Conservation (phyloP, 192 early-diverging fungal genomes). For the Coemansia sp. region DNA sequence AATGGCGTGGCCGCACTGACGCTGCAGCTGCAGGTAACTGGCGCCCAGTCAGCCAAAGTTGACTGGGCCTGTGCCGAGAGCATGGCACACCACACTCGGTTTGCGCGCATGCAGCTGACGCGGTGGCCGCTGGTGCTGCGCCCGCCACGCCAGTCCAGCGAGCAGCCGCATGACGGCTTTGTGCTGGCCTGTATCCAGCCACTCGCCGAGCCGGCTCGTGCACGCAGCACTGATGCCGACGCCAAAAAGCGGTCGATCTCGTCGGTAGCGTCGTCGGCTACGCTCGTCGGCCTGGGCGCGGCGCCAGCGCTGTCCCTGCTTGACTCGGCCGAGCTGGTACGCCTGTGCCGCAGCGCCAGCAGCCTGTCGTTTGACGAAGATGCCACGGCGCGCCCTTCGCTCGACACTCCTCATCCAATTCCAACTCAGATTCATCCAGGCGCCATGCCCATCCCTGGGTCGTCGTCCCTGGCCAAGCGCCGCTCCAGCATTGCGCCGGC, state of each 20-base stretch:
- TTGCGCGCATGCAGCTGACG: constrained; percentile 44
- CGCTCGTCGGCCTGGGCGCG: constrained; percentile 27
- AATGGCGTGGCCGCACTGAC: constrained; percentile 48
- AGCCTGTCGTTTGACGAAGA: constrained; percentile 42
- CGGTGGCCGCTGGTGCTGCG: constrained; percentile 46
- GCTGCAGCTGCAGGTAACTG: constrained; percentile 39
- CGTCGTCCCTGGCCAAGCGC: constrained; percentile 41
- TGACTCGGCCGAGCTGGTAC: constrained; percentile 26
- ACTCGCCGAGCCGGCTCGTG: constrained; percentile 39
- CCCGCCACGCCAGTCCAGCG: constrained; percentile 2
- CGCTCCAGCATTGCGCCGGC: background rate
- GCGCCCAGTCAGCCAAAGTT: constrained; percentile 6
- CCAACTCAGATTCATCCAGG: background rate
- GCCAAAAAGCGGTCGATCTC: constrained; percentile 40
- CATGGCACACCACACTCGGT: constrained; percentile 38
- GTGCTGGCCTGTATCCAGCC: constrained; percentile 36
- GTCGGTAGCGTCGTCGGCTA: constrained; percentile 33
- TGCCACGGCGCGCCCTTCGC: constrained; percentile 33
- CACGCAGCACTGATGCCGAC: constrained; percentile 11
- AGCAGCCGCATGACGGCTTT: constrained; percentile 48
- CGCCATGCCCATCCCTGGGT: constrained; percentile 23
- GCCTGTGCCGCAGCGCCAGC: constrained; percentile 42
- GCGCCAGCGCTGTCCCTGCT: constrained; percentile 6
- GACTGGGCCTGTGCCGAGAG: constrained; percentile 40
- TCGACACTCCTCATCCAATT: constrained; percentile 7